phyloP scores from a whole-genome alignment of 2,329 filamentous ascomycete genomes.

The Colletotrichum cordylinicola region DNA sequence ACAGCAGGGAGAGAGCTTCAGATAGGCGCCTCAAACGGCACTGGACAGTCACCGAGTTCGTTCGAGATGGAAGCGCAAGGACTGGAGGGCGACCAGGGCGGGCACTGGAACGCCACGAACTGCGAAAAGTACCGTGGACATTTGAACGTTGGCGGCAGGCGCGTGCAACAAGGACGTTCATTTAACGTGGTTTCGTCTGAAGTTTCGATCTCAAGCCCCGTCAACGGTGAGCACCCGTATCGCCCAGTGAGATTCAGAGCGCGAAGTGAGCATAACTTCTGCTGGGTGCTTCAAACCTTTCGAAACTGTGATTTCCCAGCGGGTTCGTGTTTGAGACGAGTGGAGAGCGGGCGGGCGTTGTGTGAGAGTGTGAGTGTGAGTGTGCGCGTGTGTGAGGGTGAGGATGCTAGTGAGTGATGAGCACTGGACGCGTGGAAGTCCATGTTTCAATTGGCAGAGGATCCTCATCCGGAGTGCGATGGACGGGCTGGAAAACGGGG shows the following conservation, averaged over 20 bases:
- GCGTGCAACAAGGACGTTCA: not conserved
- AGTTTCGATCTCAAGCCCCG: not conserved
- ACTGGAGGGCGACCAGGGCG: not conserved
- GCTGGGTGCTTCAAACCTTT: constrained; percentile 10
- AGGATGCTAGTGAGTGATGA: not conserved
- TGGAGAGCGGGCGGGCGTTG: constrained; percentile 2
- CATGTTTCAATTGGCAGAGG: constrained; percentile 17
- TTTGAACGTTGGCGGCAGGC: not conserved
- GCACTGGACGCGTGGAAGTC: constrained; percentile 10
- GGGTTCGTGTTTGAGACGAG: constrained; percentile 16
- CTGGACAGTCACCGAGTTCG: not conserved
- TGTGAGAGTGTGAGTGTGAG: not conserved
- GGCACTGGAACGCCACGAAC: not conserved
- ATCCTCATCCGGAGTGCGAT: constrained; percentile 4
- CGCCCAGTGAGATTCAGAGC: not conserved
- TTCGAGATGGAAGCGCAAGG: not conserved
- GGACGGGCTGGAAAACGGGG: not conserved
- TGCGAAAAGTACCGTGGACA: constrained; percentile 5
- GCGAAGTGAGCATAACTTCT: not conserved
- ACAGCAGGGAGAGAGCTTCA: not conserved
- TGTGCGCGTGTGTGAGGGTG: not conserved
- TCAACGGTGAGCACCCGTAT: not conserved
- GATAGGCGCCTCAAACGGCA: not conserved
- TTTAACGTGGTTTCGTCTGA: constrained; percentile 17
- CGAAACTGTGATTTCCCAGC: constrained; percentile 14